phyloP scores from a whole-genome alignment of 2,329 filamentous ascomycete genomes.

The Aspergillus ibericus region DNA sequence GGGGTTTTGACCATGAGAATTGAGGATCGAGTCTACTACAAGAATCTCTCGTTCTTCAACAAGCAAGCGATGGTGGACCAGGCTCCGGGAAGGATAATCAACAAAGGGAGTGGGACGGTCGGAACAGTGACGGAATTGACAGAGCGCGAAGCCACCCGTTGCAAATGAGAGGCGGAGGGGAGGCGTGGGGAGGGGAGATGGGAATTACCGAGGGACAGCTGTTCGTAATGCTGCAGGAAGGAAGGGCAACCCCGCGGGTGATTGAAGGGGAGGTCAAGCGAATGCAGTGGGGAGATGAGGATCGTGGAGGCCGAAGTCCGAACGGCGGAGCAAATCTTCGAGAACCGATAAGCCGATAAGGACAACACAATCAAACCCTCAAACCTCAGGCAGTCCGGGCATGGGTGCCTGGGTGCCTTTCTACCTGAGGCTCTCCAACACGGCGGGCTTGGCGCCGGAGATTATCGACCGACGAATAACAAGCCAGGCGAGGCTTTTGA shows the following conservation, averaged over 20 bases:
- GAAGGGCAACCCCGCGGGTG: neutral
- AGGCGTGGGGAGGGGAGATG: neutral
- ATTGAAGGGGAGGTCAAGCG: neutral
- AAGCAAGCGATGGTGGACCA: neutral
- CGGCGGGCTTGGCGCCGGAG: neutral
- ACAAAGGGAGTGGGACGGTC: neutral
- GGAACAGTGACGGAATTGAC: neutral
- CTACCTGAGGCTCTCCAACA: neutral
- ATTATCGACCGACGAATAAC: neutral
- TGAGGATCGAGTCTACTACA: neutral
- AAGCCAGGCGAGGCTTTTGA: neutral
- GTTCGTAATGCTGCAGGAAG: neutral
- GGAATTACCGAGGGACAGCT: neutral
- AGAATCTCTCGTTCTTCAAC: neutral
- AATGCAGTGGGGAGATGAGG: neutral
- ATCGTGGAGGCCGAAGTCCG: neutral
- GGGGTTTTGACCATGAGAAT: neutral
- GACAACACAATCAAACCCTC: neutral
- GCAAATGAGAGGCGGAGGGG: neutral
- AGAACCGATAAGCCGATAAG: conserved; percentile 2
- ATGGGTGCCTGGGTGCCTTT: neutral
- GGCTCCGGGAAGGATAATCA: neutral
- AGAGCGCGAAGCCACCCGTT: neutral
- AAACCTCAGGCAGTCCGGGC: neutral
- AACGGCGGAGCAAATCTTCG: neutral